Conservation (phyloP, 805 yeast species). For the Sugiyamaella smithiae region DNA sequence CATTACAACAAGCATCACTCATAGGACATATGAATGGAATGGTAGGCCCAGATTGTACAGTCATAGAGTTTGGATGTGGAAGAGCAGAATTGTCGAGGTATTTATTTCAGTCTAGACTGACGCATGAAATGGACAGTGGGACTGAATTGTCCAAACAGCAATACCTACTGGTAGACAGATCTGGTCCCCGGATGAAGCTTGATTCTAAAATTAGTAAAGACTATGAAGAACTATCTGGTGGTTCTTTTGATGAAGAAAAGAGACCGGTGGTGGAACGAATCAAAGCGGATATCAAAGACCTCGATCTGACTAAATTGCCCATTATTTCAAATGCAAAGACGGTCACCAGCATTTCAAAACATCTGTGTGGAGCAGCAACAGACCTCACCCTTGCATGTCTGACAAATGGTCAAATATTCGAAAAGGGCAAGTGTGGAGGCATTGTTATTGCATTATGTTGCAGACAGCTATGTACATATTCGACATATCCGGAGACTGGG, state of each 20-base stretch:
- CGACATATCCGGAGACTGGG: constrained; percentile 51
- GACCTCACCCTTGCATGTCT: constrained; percentile 75
- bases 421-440: constrained; percentile 39
- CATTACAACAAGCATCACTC: constrained; percentile 76
- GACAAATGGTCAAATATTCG: constrained; percentile 33
- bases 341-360: constrained; percentile 70
- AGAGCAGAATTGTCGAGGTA: constrained; percentile 78
- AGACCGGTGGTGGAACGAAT: constrained; percentile 43
- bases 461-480: constrained; percentile 73
- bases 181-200: constrained; percentile 72
- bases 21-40: constrained; percentile 61
- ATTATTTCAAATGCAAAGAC: background rate
- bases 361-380: constrained; percentile 91
- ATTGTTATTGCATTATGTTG: constrained; percentile 89
- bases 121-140: constrained; percentile 13
- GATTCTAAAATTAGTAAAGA: constrained; percentile 68
- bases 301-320: constrained; percentile 50
- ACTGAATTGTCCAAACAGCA: constrained; percentile 8
- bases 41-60: constrained; percentile 34
- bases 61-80: constrained; percentile 88
- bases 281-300: constrained; percentile 78
- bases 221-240: constrained; percentile 25
- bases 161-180: constrained; percentile 70
- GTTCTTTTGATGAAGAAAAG: background rate
- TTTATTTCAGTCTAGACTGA: constrained; percentile 38